A percentile compares a stretch with the other conserved stretches of the same genome.
Conservation (phyloP, 2,329 filamentous ascomycete genomes). For the Penicillium sp. region DNA sequence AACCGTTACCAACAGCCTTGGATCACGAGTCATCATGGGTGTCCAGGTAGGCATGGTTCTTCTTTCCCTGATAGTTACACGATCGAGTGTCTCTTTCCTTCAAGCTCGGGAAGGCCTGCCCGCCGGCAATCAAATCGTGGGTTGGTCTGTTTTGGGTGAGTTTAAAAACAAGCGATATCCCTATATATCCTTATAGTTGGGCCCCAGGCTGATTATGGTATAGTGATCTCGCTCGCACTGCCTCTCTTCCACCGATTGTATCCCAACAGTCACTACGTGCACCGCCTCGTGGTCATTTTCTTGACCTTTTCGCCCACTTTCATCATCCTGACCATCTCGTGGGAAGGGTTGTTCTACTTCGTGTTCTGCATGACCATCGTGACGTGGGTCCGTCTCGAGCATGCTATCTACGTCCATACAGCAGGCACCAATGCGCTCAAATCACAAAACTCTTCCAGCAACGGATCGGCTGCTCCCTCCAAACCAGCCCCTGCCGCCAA, state of each 20-base stretch:
- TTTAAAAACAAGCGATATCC: too few species aligned
- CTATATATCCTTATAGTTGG: too few species aligned
- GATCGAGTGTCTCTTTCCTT: conserved; percentile 78
- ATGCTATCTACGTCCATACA: conserved; percentile 60
- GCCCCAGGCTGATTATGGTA: conserved; percentile 11
- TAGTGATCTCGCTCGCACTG: conserved; percentile 70
- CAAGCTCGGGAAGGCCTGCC: conserved; percentile 83
- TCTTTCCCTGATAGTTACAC: conserved; percentile 80
- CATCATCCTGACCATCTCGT: conserved; percentile 94
- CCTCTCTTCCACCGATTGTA: conserved; percentile 78
- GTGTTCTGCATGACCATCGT: conserved; percentile 79
- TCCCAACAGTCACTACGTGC: conserved; percentile 83
- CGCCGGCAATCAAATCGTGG: conserved; percentile 79
- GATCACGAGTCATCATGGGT: conserved; percentile 47
- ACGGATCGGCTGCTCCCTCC: conserved; percentile 27
- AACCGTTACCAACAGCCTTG: conserved; percentile 25
- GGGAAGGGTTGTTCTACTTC: conserved; percentile 94
- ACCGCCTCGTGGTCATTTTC: conserved; percentile 84
- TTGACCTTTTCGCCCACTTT: conserved; percentile 90
- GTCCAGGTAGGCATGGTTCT: conserved; percentile 66
- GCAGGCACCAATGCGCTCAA: conserved; percentile 21
- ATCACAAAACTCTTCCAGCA: conserved; percentile 6
- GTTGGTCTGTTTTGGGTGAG: conserved; percentile 74
- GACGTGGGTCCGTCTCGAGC: conserved; percentile 89
- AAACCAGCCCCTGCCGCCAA: conserved; percentile 32